These are phyloP conservation scores for Pleurotus sapidus DNA, from an alignment of 768 basidiomycete genomes.

Conservation along the genomic window DNA sequence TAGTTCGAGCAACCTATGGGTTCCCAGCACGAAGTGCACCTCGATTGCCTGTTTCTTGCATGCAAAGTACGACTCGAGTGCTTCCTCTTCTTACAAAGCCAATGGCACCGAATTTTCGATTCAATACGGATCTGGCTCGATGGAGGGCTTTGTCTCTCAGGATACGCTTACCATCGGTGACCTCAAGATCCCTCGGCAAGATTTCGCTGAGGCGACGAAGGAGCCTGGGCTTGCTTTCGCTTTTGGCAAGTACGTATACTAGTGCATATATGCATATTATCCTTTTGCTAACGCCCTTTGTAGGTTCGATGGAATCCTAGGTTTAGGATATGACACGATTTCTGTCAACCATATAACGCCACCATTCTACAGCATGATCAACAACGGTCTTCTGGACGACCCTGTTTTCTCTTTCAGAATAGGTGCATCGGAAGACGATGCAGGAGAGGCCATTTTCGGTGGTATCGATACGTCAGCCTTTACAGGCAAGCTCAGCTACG, in stretches of 20 bases:
- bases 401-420: conserved; percentile 95
- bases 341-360: conserved; percentile 90
- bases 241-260: conserved; percentile 76
- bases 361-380: conserved; percentile 92
- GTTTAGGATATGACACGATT: conserved; percentile 94
- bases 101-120: conserved; percentile 91
- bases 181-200: conserved; percentile 65
- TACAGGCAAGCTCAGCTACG: conserved; percentile 79
- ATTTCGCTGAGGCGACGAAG: conserved; percentile 94
- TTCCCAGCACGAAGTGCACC: conserved; percentile 76
- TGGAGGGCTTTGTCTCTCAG: conserved; percentile 93
- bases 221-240: conserved; percentile 98
- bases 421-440: conserved; percentile 82
- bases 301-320: conserved; percentile 94
- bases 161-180: conserved; percentile 84
- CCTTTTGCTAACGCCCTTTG: background rate
- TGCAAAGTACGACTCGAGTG: conserved; percentile 78
- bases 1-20: conserved; percentile 93
- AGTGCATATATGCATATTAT: background rate
- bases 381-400: conserved; percentile 74
- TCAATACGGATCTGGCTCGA: conserved; percentile 92
- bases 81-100: conserved; percentile 82
- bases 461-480: conserved; percentile 80
- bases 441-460: conserved; percentile 89
- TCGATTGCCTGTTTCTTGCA: conserved; percentile 96